Conservation (phyloP, 495 filamentous ascomycete species). For the Daldinia bambusicola region DNA sequence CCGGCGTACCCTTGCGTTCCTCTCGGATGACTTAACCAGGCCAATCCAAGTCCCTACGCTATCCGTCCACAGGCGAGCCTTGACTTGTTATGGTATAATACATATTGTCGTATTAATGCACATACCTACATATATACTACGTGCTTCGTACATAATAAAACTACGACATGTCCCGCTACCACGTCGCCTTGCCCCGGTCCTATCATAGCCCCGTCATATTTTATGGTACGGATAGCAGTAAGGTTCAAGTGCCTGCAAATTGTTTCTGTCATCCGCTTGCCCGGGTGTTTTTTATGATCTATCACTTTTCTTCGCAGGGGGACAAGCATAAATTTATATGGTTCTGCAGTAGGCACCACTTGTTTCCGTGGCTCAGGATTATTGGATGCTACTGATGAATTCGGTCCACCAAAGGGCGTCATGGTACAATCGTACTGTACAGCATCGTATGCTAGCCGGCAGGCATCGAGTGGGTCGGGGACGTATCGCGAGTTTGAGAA, state of each 20-base stretch:
- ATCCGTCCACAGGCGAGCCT: slow-evolving; percentile 23
- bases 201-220: slow-evolving; percentile 30
- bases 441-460: slow-evolving; percentile 16
- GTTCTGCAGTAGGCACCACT: slow-evolving; percentile 45
- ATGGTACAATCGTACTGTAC: slow-evolving; percentile 26
- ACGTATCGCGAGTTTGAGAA: slow-evolving; percentile 25
- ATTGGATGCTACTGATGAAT: slow-evolving; percentile 45
- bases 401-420: slow-evolving; percentile 17
- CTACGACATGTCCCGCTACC: slow-evolving; percentile 40
- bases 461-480: slow-evolving; percentile 6
- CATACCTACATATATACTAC: neutral
- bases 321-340: slow-evolving; percentile 31
- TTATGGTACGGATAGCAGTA: slow-evolving; percentile 29
- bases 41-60: slow-evolving; percentile 12
- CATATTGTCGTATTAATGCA: slow-evolving; percentile 32
- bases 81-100: slow-evolving; percentile 28
- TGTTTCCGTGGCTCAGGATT: slow-evolving; percentile 48
- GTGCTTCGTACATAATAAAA: slow-evolving; percentile 26
- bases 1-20: slow-evolving; percentile 32
- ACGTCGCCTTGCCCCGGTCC: slow-evolving; percentile 20
- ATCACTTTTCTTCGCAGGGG: slow-evolving; percentile 35
- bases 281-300: slow-evolving; percentile 38
- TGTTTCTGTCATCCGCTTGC: slow-evolving; percentile 8
- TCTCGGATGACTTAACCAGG: slow-evolving; percentile 31
- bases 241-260: slow-evolving; percentile 3